phyloP scores from a whole-genome alignment of 495 filamentous ascomycete species.

The Aspergillus sclerotioniger region DNA sequence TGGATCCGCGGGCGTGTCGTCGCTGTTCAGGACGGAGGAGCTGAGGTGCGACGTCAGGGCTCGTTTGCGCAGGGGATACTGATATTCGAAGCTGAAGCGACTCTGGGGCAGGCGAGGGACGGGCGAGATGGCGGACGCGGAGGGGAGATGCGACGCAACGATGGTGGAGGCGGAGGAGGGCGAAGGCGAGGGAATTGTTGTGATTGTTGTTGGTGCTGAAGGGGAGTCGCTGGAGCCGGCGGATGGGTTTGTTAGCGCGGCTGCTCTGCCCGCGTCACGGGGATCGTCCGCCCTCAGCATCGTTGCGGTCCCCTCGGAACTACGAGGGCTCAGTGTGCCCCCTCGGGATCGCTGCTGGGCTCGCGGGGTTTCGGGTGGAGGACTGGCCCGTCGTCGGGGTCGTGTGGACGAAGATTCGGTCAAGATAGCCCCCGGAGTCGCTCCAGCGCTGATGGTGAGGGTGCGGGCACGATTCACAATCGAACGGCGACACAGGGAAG shows the following conservation, averaged over 20 bases:
- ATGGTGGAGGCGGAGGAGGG: slow-evolving; percentile 8
- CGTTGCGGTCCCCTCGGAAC: slow-evolving; percentile 4
- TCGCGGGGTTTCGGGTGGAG: too few species aligned
- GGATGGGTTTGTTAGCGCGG: slow-evolving; percentile 24
- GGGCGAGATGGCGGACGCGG: slow-evolving; percentile 5
- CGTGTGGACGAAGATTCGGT: neutral
- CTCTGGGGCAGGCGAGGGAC: slow-evolving; percentile 23
- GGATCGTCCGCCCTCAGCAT: slow-evolving; percentile 19
- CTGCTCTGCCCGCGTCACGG: slow-evolving; percentile 27
- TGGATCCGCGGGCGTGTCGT: slow-evolving; percentile 13
- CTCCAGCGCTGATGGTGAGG: neutral
- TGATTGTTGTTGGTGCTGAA: slow-evolving; percentile 9
- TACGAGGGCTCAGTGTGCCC: neutral
- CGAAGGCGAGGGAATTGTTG: slow-evolving; percentile 10
- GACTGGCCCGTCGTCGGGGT: neutral
- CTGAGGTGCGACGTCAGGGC: slow-evolving; percentile 21
- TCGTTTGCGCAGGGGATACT: slow-evolving; percentile 23
- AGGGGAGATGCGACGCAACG: slow-evolving; percentile 5
- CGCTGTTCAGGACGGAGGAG: slow-evolving; percentile 12
- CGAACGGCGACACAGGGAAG: slow-evolving; percentile 11
- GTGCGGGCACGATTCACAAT: slow-evolving; percentile 10
- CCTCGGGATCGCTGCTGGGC: neutral
- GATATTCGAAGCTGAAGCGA: slow-evolving; percentile 27
- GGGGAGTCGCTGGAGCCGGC: slow-evolving; percentile 17
- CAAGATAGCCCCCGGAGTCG: neutral